Evolutionary conservation across 352 stramenopile genomes (phyloP).

Genomic region (Hyaloperonospora arabidopsidis): DNA sequence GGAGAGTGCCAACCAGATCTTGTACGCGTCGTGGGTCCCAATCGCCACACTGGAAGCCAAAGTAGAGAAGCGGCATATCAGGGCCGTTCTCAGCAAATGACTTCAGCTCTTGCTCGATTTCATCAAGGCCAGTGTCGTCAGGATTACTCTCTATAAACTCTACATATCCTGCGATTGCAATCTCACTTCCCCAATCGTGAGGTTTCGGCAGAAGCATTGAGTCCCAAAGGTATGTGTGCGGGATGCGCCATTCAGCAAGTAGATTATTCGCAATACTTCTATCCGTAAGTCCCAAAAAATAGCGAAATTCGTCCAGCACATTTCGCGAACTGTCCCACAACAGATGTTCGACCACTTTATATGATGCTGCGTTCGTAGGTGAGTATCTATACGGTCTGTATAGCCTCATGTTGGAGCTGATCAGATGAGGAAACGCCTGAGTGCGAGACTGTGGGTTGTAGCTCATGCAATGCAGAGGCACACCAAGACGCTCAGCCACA

Average conservation of each 20-base stretch:
- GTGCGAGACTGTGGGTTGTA: slow-evolving; percentile 45
- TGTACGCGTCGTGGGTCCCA: slow-evolving; percentile 34
- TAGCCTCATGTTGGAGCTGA: slow-evolving; percentile 40
- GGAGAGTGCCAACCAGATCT: slow-evolving; percentile 38
- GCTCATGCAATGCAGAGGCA: slow-evolving; percentile 66
- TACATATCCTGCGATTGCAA: slow-evolving; percentile 49
- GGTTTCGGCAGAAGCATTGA: slow-evolving; percentile 45
- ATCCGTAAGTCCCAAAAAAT: slow-evolving; percentile 41
- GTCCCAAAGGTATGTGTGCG: slow-evolving; percentile 76
- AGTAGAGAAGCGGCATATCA: slow-evolving; percentile 38
- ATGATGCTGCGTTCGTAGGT: slow-evolving; percentile 41
- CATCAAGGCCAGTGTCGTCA: slow-evolving; percentile 11
- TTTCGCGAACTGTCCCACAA: slow-evolving; percentile 41
- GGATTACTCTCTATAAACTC: slow-evolving; percentile 25
- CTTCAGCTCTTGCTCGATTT: slow-evolving; percentile 23
- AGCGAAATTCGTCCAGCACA: slow-evolving; percentile 52
- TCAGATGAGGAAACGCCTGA: slow-evolving; percentile 47
- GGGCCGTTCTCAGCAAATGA: slow-evolving; percentile 10
- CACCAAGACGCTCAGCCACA: slow-evolving; percentile 60
- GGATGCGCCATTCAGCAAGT: slow-evolving; percentile 41
- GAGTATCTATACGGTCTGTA: slow-evolving; percentile 39
- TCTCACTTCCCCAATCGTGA: slow-evolving; percentile 51
- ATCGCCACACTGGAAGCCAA: slow-evolving; percentile 42
- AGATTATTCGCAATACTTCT: slow-evolving; percentile 32
- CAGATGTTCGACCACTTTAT: slow-evolving; percentile 45